Evolutionary conservation across 2,329 filamentous ascomycete species (phyloP), one percentile per base, ranked within the genome.

Genomic region (Calonectria fujianensis): DNA sequence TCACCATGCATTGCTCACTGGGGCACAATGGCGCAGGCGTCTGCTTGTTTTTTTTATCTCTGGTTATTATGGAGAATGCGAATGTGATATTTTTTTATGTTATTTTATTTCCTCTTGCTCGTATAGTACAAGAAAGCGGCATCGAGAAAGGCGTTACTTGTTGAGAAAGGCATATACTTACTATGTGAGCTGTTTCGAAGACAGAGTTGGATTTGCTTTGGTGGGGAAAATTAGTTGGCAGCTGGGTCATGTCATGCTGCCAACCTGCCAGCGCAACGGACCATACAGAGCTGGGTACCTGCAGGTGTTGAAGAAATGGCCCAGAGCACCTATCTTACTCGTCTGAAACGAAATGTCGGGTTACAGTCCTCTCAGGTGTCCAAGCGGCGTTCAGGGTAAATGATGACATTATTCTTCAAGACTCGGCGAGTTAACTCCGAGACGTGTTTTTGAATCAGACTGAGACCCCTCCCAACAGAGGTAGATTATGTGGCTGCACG

Each of bases 1-100:
- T 64, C n/a, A 64, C 24, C 18, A 70, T 41, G 67, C 72, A 74
- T 70, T 29, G 51, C 51, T 69, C 72, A 27, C 29, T 24, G 24
- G 51, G 29, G 67, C 51, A 61, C 24, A 41, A 70, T 48, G 72
- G 72, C 72, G 67, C 67, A 67, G 61, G 67, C 72, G 51, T 70
- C 72, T 61, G 18, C 20, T 16, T 45, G 8, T 39, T 24, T 48
- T 48, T 48, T 63, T 39, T 16, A 24, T 31, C 64, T 18, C 48
- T n/a, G 48, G 59, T 37, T 57, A 50, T 37, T 57, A 50, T 29
- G 48, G 39, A 16, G 66, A 13, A 66, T 57, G 39, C n/a, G 35
- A 31, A 13, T 41, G 24, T 14, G 16, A 31, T 29, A 20, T 63
- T 11, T 41, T 14, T 14, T 24, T 57, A n/a, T 24, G 4, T 31